A percentile compares a stretch with the other conserved stretches of the same genome.
phyloP scores from a whole-genome alignment of 257 asterid genomes.

The Nicotiana otophora region DNA sequence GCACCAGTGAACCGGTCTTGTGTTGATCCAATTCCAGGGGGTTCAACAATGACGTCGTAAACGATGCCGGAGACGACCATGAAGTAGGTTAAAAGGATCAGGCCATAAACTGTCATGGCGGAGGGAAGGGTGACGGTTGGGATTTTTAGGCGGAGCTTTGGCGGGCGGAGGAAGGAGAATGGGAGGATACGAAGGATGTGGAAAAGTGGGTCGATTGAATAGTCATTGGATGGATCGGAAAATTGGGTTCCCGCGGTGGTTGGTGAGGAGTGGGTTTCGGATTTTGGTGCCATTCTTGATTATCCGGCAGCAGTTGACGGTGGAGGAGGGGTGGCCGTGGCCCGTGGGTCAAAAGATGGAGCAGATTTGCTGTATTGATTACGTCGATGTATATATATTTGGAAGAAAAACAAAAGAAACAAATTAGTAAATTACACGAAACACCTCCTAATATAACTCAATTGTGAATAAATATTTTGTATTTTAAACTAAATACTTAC shows the following conservation, averaged over 20 bases:
- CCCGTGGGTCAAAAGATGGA: too few relatives aligned
- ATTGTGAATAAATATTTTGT: too few relatives aligned
- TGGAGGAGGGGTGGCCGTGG: not conserved
- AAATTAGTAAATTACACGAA: too few relatives aligned
- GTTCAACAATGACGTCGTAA: conserved; percentile 94
- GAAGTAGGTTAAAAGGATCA: conserved; percentile 84
- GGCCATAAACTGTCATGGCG: conserved; percentile 82
- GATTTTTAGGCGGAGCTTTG: conserved; percentile 86
- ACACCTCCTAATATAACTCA: too few relatives aligned
- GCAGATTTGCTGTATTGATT: too few relatives aligned
- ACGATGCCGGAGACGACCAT: conserved; percentile 95
- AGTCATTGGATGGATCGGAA: conserved; percentile 22
- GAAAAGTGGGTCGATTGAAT: conserved; percentile 60
- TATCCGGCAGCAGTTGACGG: not conserved
- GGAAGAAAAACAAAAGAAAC: too few relatives aligned
- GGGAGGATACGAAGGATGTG: conserved; percentile 54
- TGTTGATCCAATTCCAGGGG: conserved; percentile 92
- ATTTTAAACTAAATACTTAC: too few relatives aligned
- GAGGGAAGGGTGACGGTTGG: conserved; percentile 87
- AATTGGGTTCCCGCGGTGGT: conserved; percentile 16
- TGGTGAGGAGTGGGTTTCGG: conserved; percentile 6
- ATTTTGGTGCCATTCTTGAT: conserved; percentile 21
- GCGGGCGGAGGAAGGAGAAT: conserved; percentile 77
- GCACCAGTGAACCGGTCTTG: conserved; percentile 79
- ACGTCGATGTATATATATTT: too few relatives aligned